Conservation (phyloP, 2,329 filamentous ascomycete species). For the Aspergillus quadrilineatus region DNA sequence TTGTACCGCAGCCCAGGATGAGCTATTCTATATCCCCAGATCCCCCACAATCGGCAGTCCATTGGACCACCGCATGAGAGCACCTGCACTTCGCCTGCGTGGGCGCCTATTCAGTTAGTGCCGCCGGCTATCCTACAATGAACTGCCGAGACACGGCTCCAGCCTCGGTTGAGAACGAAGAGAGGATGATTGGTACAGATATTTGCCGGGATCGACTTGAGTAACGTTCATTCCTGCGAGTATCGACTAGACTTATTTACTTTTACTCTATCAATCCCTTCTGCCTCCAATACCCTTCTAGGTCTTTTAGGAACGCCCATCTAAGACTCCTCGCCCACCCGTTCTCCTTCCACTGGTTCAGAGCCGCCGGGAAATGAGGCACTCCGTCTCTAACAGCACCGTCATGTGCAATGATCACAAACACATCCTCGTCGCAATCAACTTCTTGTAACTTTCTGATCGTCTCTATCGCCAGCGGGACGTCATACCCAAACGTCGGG, state of each 20-base stretch:
- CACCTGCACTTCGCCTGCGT: too few relatives aligned
- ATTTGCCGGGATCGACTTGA: neutral
- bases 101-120: too few relatives aligned
- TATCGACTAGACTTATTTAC: neutral
- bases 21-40: too few relatives aligned
- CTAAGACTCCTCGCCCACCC: conserved; percentile 23
- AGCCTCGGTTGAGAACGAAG: neutral
- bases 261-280: too few relatives aligned
- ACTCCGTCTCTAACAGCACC: conserved; percentile 22
- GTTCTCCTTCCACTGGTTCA: conserved; percentile 33
- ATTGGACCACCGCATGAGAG: too few relatives aligned
- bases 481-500: conserved; percentile 26
- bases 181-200: neutral
- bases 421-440: conserved; percentile 28
- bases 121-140: neutral
- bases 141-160: neutral
- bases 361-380: conserved; percentile 27
- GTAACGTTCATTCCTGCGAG: too few relatives aligned
- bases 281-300: conserved; percentile 11
- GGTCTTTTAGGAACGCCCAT: conserved; percentile 25
- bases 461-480: conserved; percentile 24
- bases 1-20: too few relatives aligned
- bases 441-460: conserved; percentile 25
- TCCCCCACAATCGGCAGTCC: too few relatives aligned
- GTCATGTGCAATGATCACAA: conserved; percentile 35